Conservation (phyloP, 192 early-diverging fungal species). For the Phlyctochytrium arcticum region DNA sequence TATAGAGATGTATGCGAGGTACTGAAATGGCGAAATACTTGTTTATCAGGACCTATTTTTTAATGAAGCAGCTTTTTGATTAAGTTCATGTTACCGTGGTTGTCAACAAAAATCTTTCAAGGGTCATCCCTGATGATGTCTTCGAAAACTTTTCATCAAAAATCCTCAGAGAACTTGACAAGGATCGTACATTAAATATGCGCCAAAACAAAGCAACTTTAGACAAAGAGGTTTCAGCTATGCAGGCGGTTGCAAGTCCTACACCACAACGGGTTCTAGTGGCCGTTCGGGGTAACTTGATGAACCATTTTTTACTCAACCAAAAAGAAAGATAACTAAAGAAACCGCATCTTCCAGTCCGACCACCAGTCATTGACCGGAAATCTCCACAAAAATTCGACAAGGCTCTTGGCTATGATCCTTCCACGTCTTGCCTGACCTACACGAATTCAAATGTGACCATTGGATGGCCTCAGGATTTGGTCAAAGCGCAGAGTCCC, state of each 20-base stretch:
- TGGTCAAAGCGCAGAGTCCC: not conserved
- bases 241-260: not conserved
- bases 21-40: too few relatives aligned
- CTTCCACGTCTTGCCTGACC: conserved; percentile 13
- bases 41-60: too few relatives aligned
- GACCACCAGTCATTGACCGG: conserved; percentile 16
- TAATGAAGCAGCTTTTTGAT: too few relatives aligned
- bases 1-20: too few relatives aligned
- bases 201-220: not conserved
- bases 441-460: conserved; percentile 14
- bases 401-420: conserved; percentile 12
- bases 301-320: not conserved
- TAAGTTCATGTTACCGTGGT: too few relatives aligned
- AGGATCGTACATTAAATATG: too few relatives aligned
- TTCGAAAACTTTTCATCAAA: too few relatives aligned
- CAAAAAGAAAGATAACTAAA: not conserved
- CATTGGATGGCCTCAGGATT: conserved; percentile 10
- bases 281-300: conserved; percentile 14
- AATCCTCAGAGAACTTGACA: too few relatives aligned
- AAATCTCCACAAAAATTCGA: conserved; percentile 10
- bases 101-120: too few relatives aligned
- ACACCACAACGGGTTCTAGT: conserved; percentile 22
- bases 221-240: not conserved
- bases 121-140: too few relatives aligned
- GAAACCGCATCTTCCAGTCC: not conserved